Percentiles rank a stretch among this genome's conserved stretches.
These are phyloP conservation scores for Phytophthora pinifolia DNA, from an alignment of 352 stramenopile species.

Conservation along the genomic window DNA sequence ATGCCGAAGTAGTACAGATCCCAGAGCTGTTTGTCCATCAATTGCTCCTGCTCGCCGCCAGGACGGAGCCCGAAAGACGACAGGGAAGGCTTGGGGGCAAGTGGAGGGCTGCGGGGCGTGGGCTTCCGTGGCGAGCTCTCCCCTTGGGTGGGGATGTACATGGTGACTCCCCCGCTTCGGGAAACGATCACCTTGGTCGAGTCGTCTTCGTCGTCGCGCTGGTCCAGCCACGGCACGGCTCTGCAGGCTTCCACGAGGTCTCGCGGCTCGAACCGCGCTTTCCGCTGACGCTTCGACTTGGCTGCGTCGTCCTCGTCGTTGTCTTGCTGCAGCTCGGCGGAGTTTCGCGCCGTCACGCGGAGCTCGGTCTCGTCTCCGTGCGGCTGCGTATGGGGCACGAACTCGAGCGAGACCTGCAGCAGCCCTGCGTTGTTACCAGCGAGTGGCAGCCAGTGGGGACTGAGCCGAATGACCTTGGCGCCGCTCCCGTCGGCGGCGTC, in stretches of 20 bases:
- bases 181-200: conserved; percentile 36
- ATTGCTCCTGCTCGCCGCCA: conserved; percentile 29
- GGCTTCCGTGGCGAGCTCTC: conserved; percentile 20
- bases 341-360: conserved; percentile 8
- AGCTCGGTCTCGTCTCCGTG: conserved; percentile 1
- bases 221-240: conserved; percentile 26
- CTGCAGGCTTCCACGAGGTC: conserved; percentile 18
- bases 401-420: conserved; percentile 55
- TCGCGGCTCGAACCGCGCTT: conserved; percentile 26
- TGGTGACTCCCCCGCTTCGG: conserved; percentile 43
- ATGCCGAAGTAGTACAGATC: conserved; percentile 64
- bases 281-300: conserved; percentile 19
- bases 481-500: conserved; percentile 14
- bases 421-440: conserved; percentile 40
- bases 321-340: conserved; percentile 16
- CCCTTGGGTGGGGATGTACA: conserved; percentile 47
- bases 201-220: conserved; percentile 20
- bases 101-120: conserved; percentile 7
- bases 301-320: conserved; percentile 13
- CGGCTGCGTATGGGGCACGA: conserved; percentile 18
- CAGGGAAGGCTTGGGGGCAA: conserved; percentile 6
- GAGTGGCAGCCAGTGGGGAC: conserved; percentile 49
- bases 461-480: conserved; percentile 14
- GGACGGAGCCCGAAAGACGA: conserved; percentile 18
- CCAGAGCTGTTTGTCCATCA: conserved; percentile 60